These are phyloP conservation scores for Syncephalastrum racemosum DNA, from an alignment of 371 early-diverging fungal species.

Conservation along the genomic window DNA sequence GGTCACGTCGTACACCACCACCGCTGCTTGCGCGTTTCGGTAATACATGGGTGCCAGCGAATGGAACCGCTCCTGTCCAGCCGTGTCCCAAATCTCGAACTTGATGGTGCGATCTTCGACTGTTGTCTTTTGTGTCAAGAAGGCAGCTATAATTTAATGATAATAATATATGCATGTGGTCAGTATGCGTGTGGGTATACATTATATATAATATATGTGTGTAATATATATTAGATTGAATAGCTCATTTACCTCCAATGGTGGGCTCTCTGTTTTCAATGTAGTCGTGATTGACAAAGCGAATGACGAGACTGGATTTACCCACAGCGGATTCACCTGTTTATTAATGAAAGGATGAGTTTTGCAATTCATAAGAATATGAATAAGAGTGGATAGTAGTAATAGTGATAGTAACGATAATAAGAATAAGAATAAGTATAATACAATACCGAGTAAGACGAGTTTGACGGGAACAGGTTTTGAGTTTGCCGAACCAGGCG, in stretches of 20 bases:
- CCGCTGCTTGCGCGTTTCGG: conserved; percentile 94
- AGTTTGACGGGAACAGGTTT: too few relatives aligned
- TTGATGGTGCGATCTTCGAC: conserved; percentile 72
- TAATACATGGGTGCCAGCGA: conserved; percentile 99
- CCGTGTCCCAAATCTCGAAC: conserved; percentile 96
- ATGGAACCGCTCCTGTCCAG: conserved; percentile 89
- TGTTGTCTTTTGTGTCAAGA: conserved; percentile 72
- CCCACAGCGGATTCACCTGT: conserved; percentile 90
- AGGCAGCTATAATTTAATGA: conserved; percentile 60
- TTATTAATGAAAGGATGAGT: too few relatives aligned
- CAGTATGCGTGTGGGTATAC: too few relatives aligned
- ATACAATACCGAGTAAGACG: too few relatives aligned
- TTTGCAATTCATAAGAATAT: too few relatives aligned
- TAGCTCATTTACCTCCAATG: conserved; percentile 78
- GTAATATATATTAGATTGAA: not conserved
- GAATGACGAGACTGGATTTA: conserved; percentile 77
- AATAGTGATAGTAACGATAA: too few relatives aligned
- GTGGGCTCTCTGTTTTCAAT: conserved; percentile 96
- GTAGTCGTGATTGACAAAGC: conserved; percentile 95
- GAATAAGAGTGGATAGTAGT: too few relatives aligned
- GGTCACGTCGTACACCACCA: conserved; percentile 95
- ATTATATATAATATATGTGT: too few relatives aligned
- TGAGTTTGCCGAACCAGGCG: too few relatives aligned
- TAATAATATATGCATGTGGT: too few relatives aligned
- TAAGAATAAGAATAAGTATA: too few relatives aligned